Evolutionary conservation across 1,139 yeast species (phyloP).

Genomic region (Kodamaea suecica): DNA sequence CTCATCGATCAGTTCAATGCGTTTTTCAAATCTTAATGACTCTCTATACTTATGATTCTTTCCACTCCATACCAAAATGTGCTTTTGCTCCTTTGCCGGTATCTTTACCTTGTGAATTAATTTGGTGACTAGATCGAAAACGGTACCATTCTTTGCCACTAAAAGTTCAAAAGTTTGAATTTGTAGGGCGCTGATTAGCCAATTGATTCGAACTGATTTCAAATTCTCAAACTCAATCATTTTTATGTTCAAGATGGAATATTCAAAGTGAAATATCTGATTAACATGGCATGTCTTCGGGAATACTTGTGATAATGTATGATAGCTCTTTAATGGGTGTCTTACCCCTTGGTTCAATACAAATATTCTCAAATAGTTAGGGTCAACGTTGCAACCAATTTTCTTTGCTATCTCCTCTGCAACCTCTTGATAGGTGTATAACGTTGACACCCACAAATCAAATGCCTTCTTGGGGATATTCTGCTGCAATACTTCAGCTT

Average conservation of each 20-base stretch:
- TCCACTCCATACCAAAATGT: slow-evolving; percentile 60
- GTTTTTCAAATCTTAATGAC: slow-evolving; percentile 35
- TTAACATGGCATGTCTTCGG: slow-evolving; percentile 48
- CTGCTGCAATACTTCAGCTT: slow-evolving; percentile 11
- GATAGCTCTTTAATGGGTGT: slow-evolving; percentile 43
- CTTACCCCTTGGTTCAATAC: slow-evolving; percentile 57
- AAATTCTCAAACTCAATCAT: slow-evolving; percentile 75
- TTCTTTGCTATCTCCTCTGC: slow-evolving; percentile 55
- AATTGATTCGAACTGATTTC: slow-evolving; percentile 58
- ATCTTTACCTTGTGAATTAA: slow-evolving; percentile 56
- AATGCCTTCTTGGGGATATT: slow-evolving; percentile 27
- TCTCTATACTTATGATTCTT: slow-evolving; percentile 39
- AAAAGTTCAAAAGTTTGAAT: slow-evolving; percentile 69
- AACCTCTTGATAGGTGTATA: slow-evolving; percentile 56
- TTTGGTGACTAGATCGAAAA: slow-evolving; percentile 54
- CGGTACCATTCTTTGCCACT: slow-evolving; percentile 59
- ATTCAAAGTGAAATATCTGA: slow-evolving; percentile 53
- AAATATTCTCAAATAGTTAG: slow-evolving; percentile 63
- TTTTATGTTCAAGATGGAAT: slow-evolving; percentile 73
- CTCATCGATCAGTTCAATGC: slow-evolving; percentile 34
- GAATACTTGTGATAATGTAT: slow-evolving; percentile 44
- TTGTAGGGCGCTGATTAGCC: slow-evolving; percentile 62
- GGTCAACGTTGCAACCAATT: slow-evolving; percentile 48
- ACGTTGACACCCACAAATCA: slow-evolving; percentile 69
- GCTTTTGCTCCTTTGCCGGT: slow-evolving; percentile 45